Conservation (phyloP, 176 grass and related monocot species). For the Miscanthus lutarioriparius region DNA sequence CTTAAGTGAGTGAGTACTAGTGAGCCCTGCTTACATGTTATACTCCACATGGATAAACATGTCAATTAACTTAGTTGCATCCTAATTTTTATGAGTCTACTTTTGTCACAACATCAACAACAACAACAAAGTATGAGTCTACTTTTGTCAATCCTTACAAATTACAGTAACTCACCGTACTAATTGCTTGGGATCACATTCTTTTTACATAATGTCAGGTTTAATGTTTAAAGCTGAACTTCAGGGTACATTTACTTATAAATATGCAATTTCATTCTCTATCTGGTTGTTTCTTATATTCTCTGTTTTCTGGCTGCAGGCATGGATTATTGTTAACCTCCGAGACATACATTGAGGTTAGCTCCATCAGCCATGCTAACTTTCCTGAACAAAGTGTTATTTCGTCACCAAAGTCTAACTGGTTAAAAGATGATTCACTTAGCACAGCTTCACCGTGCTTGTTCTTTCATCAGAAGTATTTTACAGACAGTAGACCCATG, state of each 20-base stretch:
- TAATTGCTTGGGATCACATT: constrained; percentile 17
- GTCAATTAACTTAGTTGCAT: background rate
- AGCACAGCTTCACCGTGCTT: constrained; percentile 30
- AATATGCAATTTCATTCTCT: constrained; percentile 14
- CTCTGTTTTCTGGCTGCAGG: constrained; percentile 39
- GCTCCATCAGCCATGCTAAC: constrained; percentile 49
- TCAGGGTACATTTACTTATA: constrained; percentile 4
- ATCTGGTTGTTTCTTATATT: constrained; percentile 12
- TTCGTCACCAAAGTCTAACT: constrained; percentile 36
- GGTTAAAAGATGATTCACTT: constrained; percentile 30
- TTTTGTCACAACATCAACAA: background rate
- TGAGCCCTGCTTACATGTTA: background rate
- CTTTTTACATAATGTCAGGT: constrained; percentile 12
- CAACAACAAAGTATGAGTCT: background rate
- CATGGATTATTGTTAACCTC: constrained; percentile 63
- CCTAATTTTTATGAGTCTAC: background rate
- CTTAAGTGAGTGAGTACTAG: background rate
- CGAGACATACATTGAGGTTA: constrained; percentile 80
- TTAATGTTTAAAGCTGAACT: background rate
- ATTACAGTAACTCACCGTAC: background rate
- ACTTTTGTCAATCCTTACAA: background rate
- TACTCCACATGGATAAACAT: background rate
- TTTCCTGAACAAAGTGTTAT: constrained; percentile 35
- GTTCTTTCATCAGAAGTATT: constrained; percentile 46
- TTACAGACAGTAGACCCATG: constrained; percentile 33